A percentile compares a stretch with the other conserved stretches of the same genome.
Conservation (phyloP, 305 asterid genomes). For the Salvia sclarea region DNA sequence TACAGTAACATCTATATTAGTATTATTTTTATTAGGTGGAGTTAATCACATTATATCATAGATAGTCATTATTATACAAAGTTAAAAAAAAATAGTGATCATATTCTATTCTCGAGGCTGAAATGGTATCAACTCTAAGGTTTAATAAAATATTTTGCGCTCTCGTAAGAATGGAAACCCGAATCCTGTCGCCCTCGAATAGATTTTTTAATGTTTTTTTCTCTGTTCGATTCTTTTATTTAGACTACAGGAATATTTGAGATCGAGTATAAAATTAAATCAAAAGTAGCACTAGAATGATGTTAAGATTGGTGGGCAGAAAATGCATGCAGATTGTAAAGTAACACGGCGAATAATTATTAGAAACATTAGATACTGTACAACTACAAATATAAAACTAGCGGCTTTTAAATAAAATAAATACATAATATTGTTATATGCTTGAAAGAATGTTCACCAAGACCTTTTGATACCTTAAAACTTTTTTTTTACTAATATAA, state of each 20-base stretch:
- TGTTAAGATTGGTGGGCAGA: background rate
- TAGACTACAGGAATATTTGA: background rate
- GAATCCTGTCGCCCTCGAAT: background rate
- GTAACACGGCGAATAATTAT: too few species aligned
- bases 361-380: too few species aligned
- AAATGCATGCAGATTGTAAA: background rate
- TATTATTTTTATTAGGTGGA: background rate
- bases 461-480: too few species aligned
- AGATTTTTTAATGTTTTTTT: background rate
- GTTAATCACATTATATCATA: background rate
- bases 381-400: too few species aligned
- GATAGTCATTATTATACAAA: background rate
- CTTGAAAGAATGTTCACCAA: too few species aligned
- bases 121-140: background rate
- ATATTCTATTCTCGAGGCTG: constrained; percentile 10
- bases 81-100: too few species aligned
- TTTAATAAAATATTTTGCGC: background rate
- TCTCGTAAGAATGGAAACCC: background rate
- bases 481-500: too few species aligned
- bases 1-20: too few species aligned
- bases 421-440: too few species aligned
- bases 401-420: too few species aligned
- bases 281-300: background rate
- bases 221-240: background rate
- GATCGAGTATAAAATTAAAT: background rate